phyloP scores from a whole-genome alignment of 1,284 basidiomycete species.

The Puccinia polysora region DNA sequence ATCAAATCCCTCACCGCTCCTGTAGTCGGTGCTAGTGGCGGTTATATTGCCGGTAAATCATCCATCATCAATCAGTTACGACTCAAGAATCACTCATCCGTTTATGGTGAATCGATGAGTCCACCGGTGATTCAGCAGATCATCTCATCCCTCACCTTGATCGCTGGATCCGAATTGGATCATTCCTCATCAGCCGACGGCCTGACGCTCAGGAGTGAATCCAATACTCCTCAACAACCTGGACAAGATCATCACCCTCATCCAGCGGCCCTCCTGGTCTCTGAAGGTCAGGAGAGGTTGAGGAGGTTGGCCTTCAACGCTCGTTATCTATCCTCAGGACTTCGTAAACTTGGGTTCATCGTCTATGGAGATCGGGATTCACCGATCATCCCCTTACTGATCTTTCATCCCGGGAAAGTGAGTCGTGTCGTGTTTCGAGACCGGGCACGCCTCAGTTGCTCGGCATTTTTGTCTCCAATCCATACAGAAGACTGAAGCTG shows the following conservation, averaged over 20 bases:
- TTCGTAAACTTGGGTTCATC: conserved; percentile 93
- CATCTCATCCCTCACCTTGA: conserved; percentile 85
- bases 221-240: conserved; percentile 55
- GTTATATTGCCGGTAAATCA: conserved; percentile 85
- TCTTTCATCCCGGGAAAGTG: conserved; percentile 95
- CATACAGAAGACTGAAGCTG: neutral
- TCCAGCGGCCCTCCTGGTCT: conserved; percentile 65
- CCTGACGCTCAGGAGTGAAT: conserved; percentile 42
- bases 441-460: conserved; percentile 50
- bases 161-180: conserved; percentile 67
- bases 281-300: conserved; percentile 75
- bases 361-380: conserved; percentile 86
- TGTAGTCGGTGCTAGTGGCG: conserved; percentile 89
- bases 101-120: conserved; percentile 85
- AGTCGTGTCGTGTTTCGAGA: conserved; percentile 55
- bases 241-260: conserved; percentile 64
- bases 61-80: conserved; percentile 75
- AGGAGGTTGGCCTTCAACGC: conserved; percentile 90
- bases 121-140: conserved; percentile 89
- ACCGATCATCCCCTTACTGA: conserved; percentile 85
- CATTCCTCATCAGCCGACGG: conserved; percentile 40
- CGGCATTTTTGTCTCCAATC: neutral
- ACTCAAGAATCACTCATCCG: conserved; percentile 72
- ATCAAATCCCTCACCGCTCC: neutral
- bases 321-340: conserved; percentile 79